phyloP scores from a whole-genome alignment of 805 yeast genomes.

The Saccharomycopsis capsularis region DNA sequence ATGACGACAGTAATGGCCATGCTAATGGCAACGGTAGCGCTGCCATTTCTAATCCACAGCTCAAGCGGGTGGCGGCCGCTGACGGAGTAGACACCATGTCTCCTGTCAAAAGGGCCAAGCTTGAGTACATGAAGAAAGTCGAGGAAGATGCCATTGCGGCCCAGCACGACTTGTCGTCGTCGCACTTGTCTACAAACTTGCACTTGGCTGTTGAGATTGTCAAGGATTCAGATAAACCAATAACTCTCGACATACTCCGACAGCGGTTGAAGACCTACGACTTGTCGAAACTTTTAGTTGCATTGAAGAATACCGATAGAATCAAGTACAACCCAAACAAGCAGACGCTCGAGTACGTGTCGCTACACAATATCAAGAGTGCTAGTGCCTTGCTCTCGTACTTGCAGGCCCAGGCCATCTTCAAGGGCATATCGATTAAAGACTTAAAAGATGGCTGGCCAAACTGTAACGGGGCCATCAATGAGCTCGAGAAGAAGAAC shows the following conservation, averaged over 20 bases:
- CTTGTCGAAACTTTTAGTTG: slow-evolving; percentile 59
- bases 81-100: slow-evolving; percentile 21
- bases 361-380: slow-evolving; percentile 79
- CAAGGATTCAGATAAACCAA: slow-evolving; percentile 62
- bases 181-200: slow-evolving; percentile 79
- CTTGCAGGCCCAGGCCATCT: slow-evolving; percentile 74
- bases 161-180: slow-evolving; percentile 23
- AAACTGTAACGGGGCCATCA: slow-evolving; percentile 73
- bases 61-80: slow-evolving; percentile 21
- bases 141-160: slow-evolving; percentile 10
- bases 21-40: not conserved
- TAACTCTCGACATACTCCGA: slow-evolving; percentile 57
- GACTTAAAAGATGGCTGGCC: slow-evolving; percentile 90
- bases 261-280: slow-evolving; percentile 50
- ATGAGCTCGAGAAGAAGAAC: slow-evolving; percentile 67
- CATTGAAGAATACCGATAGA: slow-evolving; percentile 69
- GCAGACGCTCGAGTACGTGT: slow-evolving; percentile 74
- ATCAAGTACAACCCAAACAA: slow-evolving; percentile 57
- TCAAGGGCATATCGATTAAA: slow-evolving; percentile 79
- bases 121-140: slow-evolving; percentile 10
- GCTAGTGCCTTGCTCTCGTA: slow-evolving; percentile 70
- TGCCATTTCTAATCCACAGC: not conserved
- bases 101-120: slow-evolving; percentile 34
- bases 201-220: slow-evolving; percentile 89
- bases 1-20: too few relatives aligned